Base-by-base conservation (phyloP, 2,329 filamentous ascomycete genomes). In the Alternaria atra region DNA sequence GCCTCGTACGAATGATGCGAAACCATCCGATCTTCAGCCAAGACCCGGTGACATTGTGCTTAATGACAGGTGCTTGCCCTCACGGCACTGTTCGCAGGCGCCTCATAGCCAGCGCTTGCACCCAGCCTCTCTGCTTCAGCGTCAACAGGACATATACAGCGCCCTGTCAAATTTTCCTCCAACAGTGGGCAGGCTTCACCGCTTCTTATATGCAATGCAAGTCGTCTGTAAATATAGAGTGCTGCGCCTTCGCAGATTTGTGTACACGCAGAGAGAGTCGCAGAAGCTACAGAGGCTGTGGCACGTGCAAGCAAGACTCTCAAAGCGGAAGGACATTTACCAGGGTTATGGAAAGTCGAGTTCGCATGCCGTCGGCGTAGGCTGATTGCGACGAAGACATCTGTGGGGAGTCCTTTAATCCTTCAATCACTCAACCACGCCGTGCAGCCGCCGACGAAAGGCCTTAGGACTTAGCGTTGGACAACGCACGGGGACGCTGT, bases 401-500 rank as follows among this genome's bases (percentile, higher is more conserved):
- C 59, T 66, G 68, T 68, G 67, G 61, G 69, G 60, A 60, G 62
- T 63, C 60, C 63, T 70, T 68, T 50, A 6, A 37, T 50, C 46
- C 32, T 50, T 35, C 46, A 37, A 25, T 37, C 64, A 67, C 20
- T 71, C 67, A 67, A 51, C 58, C 58, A 59, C 44, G 56, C 62
- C 64, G 52, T 52, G 55, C 54, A 8, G 56, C 58, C 66, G 63
- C 66, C 57, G 63, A 64, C 58, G 53, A 63, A 64, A 55, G 46
- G 69, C 64, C 63, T 64, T 73, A 65, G 66, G 66, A 65, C 65
- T 65, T 62, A 34, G 61, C 63, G 62, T 64, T 66, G 73, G 73
- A 67, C 48, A 69, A 60, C 64, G 74, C 70, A 75, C 73, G 73
- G 75, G 73, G 75, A 72, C 69, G 67, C 68, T 72, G 73, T 74